Evolutionary conservation across 1,139 yeast species (phyloP).

Genomic region (Saccharomyces pastorianus): DNA sequence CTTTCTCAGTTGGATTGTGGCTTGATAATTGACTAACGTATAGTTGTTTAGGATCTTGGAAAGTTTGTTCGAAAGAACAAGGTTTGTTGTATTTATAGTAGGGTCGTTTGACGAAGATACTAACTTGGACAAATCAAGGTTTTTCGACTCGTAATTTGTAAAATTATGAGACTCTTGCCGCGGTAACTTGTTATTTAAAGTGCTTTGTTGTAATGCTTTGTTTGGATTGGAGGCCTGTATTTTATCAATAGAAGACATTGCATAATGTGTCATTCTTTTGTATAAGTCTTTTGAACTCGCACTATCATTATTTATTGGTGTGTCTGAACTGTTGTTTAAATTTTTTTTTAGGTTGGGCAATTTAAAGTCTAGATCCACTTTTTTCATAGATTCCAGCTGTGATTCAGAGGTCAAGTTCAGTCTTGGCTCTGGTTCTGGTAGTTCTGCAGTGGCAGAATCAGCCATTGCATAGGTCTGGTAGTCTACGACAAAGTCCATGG

Average conservation of each 20-base stretch:
- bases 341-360: not conserved
- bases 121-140: conserved; percentile 3
- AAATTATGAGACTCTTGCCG: not conserved
- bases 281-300: not conserved
- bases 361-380: not conserved
- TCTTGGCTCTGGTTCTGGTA: conserved; percentile 23
- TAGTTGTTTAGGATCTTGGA: conserved; percentile 45
- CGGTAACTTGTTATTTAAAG: not conserved
- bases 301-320: not conserved
- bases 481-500: not conserved
- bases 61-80: conserved; percentile 39
- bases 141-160: not conserved
- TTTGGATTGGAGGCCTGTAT: not conserved
- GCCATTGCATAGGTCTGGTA: conserved; percentile 2
- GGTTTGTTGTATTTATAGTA: conserved; percentile 13
- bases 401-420: conserved; percentile 9
- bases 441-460: conserved; percentile 1
- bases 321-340: not conserved
- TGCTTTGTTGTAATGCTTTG: not conserved
- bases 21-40: conserved; percentile 40
- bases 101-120: conserved; percentile 1
- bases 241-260: conserved; percentile 5
- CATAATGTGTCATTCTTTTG: conserved; percentile 8
- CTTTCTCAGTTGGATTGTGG: conserved; percentile 34
- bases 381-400: conserved; percentile 12